These are phyloP conservation scores for Backusella macrospora DNA, from an alignment of 192 early-diverging fungal genomes.

Conservation along the genomic window DNA sequence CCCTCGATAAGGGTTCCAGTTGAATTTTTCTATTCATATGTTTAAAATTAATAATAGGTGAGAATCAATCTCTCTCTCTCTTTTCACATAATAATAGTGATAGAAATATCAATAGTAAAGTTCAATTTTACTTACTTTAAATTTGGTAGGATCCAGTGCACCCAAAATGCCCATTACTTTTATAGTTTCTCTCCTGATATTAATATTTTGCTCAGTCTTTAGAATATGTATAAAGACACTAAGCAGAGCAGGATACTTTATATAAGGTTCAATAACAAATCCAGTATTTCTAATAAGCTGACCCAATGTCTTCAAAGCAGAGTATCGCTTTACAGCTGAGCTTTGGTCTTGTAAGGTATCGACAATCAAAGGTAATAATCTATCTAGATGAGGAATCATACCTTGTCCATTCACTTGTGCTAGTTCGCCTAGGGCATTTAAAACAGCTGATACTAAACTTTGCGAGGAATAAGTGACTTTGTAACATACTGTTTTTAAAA, in stretches of 20 bases:
- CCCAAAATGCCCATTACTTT: constrained; percentile 93
- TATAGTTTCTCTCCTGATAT: constrained; percentile 80
- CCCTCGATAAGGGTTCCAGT: constrained; percentile 52
- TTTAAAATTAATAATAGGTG: not conserved
- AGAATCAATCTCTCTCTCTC: too few species aligned
- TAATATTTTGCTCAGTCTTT: constrained; percentile 74
- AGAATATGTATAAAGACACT: constrained; percentile 76
- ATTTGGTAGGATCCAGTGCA: constrained; percentile 91
- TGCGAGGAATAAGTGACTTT: constrained; percentile 77
- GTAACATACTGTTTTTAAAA: constrained; percentile 81
- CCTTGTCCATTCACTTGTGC: constrained; percentile 81
- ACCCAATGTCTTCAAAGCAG: constrained; percentile 85
- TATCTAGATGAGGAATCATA: constrained; percentile 76
- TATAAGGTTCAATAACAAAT: constrained; percentile 87
- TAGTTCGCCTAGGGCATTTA: constrained; percentile 82
- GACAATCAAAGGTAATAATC: constrained; percentile 83
- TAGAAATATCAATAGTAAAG: not conserved
- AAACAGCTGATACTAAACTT: constrained; percentile 75
- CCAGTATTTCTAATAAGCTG: constrained; percentile 86
- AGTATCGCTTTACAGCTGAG: constrained; percentile 79
- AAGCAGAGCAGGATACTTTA: constrained; percentile 83
- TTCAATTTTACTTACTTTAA: constrained; percentile 46
- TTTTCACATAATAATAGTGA: not conserved
- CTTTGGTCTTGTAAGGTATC: constrained; percentile 89
- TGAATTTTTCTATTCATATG: constrained; percentile 45